Conservation (phyloP, 176 grass and related monocot species). For the Zizania latifolia region DNA sequence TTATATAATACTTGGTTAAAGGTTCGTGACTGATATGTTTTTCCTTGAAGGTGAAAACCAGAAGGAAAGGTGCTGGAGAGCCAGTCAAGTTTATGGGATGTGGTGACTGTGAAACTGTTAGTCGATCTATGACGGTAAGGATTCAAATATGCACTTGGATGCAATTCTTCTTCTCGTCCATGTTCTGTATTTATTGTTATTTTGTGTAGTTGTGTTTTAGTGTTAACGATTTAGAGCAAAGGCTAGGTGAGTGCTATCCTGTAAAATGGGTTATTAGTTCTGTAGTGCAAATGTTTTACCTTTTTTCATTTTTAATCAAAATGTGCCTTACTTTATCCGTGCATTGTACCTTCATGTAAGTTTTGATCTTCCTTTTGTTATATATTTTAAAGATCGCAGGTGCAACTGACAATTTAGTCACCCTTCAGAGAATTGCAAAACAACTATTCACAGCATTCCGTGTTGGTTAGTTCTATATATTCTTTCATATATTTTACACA, state of each 20-base stretch:
- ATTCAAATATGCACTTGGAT: conserved; percentile 13
- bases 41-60: conserved; percentile 55
- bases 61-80: conserved; percentile 79
- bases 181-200: conserved; percentile 7
- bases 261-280: not conserved
- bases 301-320: conserved; percentile 11
- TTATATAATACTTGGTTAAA: conserved; percentile 11
- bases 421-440: conserved; percentile 71
- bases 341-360: not conserved
- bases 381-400: conserved; percentile 66
- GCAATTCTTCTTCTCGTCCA: not conserved
- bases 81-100: conserved; percentile 94
- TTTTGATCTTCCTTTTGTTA: conserved; percentile 14
- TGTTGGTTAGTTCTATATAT: conserved; percentile 52
- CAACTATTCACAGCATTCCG: conserved; percentile 67
- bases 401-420: conserved; percentile 60
- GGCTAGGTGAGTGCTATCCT: conserved; percentile 3
- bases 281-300: not conserved
- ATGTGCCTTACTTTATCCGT: not conserved
- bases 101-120: conserved; percentile 86
- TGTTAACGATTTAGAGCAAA: not conserved
- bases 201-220: not conserved
- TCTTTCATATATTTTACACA: not conserved
- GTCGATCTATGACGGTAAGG: conserved; percentile 71
- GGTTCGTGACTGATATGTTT: conserved; percentile 18